Conservation (phyloP, 768 basidiomycete genomes). For the Exsudoporus frostii region DNA sequence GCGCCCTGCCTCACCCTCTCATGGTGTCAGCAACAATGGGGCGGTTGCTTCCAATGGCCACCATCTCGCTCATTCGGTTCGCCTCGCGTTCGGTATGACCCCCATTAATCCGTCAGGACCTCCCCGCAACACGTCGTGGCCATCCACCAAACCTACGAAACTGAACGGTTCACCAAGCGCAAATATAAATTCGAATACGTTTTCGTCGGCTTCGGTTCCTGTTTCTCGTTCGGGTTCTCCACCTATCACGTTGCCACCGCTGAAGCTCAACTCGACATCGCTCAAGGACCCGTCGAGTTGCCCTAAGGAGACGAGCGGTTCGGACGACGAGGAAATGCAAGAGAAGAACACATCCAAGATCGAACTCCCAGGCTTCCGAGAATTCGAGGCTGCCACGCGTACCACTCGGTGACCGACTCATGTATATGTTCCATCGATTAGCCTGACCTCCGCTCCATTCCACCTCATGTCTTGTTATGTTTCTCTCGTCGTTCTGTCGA, state of each 20-base stretch:
- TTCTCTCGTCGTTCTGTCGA: conserved; percentile 4
- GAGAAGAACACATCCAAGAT: conserved; percentile 32
- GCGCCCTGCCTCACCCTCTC: conserved; percentile 57
- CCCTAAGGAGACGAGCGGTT: conserved; percentile 19
- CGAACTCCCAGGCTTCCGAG: conserved; percentile 60
- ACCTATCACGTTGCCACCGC: conserved; percentile 68
- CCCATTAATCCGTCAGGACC: conserved; percentile 51
- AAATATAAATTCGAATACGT: conserved; percentile 4
- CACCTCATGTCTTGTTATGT: conserved; percentile 5
- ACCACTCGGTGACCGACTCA: conserved; percentile 15
- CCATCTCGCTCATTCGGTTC: conserved; percentile 80
- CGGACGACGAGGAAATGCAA: conserved; percentile 21
- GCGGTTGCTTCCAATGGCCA: conserved; percentile 40
- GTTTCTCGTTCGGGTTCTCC: conserved; percentile 63
- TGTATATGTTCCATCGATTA: background rate
- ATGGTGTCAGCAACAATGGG: conserved; percentile 31
- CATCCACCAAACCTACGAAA: conserved; percentile 24
- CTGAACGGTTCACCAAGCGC: conserved; percentile 9
- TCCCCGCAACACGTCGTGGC: conserved; percentile 40
- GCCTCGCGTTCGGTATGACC: conserved; percentile 90
- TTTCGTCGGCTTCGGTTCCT: conserved; percentile 38
- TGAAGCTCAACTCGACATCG: conserved; percentile 44
- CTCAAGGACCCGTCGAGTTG: conserved; percentile 9
- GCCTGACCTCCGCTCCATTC: background rate
- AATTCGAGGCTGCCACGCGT: conserved; percentile 54